A percentile compares a stretch with the other conserved stretches of the same genome.
Evolutionary conservation across 768 basidiomycete genomes (phyloP).

Genomic region (Mycena metata): DNA sequence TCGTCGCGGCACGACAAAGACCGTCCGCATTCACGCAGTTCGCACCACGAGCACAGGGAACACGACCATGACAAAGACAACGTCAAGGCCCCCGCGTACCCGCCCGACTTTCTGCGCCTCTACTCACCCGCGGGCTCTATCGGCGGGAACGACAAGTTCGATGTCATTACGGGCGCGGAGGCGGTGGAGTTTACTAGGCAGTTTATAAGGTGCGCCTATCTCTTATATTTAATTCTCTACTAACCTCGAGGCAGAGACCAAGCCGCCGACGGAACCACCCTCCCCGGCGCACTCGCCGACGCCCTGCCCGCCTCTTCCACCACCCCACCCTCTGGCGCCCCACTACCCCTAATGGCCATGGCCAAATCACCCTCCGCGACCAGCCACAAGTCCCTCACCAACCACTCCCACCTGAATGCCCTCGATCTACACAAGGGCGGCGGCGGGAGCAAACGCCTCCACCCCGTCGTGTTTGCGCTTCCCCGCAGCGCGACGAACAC

Average conservation of each 20-base stretch:
- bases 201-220: constrained; percentile 7
- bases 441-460: constrained; percentile 28
- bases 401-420: background rate
- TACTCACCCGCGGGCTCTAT: no score
- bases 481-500: constrained; percentile 30
- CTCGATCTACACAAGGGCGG: background rate
- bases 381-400: background rate
- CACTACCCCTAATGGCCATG: no score
- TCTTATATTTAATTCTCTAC: background rate
- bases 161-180: constrained; percentile 19
- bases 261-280: background rate
- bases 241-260: background rate
- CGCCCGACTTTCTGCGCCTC: no score
- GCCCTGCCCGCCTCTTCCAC: background rate
- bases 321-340: background rate
- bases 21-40: no score
- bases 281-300: background rate
- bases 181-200: constrained; percentile 8
- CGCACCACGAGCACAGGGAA: no score
- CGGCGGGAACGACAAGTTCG: background rate
- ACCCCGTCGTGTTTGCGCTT: constrained; percentile 61
- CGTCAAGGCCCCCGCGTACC: no score
- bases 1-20: no score
- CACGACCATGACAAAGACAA: no score
- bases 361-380: background rate